phyloP scores from a whole-genome alignment of 2,329 filamentous ascomycete species.

The Aspergillus sp. region DNA sequence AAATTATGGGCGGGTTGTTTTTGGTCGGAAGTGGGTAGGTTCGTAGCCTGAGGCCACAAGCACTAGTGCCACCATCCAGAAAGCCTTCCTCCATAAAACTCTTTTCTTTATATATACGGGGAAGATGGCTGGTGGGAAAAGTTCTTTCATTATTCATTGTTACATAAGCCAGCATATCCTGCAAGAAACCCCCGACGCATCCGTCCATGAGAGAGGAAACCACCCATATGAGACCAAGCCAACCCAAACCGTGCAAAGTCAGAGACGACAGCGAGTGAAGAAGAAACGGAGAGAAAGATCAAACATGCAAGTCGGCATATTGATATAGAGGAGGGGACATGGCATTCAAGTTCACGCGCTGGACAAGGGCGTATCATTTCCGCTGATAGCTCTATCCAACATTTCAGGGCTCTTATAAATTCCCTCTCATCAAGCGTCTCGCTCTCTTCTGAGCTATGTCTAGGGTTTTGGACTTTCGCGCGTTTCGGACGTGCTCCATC shows the following conservation, averaged over 20 bases:
- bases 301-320: conserved; percentile 2
- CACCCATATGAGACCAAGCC: conserved; percentile 16
- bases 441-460: conserved; percentile 42
- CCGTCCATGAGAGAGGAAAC: neutral
- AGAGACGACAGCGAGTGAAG: conserved; percentile 7
- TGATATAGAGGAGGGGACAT: conserved; percentile 3
- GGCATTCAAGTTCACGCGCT: neutral
- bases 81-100: conserved; percentile 5
- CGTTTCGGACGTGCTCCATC: conserved; percentile 34
- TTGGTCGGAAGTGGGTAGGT: conserved; percentile 31
- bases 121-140: neutral
- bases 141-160: conserved; percentile 17
- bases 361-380: neutral
- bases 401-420: conserved; percentile 16
- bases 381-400: conserved; percentile 4
- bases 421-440: conserved; percentile 33
- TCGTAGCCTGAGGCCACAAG: conserved; percentile 25
- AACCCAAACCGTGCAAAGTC: conserved; percentile 16
- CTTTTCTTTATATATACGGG: neutral
- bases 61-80: conserved; percentile 26
- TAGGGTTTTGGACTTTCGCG: conserved; percentile 34
- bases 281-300: neutral
- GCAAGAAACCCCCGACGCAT: conserved; percentile 11
- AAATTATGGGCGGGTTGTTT: conserved; percentile 30
- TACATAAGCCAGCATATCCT: conserved; percentile 19